These are phyloP conservation scores for Lyophyllum atratum DNA, from an alignment of 768 basidiomycete genomes.

Conservation along the genomic window DNA sequence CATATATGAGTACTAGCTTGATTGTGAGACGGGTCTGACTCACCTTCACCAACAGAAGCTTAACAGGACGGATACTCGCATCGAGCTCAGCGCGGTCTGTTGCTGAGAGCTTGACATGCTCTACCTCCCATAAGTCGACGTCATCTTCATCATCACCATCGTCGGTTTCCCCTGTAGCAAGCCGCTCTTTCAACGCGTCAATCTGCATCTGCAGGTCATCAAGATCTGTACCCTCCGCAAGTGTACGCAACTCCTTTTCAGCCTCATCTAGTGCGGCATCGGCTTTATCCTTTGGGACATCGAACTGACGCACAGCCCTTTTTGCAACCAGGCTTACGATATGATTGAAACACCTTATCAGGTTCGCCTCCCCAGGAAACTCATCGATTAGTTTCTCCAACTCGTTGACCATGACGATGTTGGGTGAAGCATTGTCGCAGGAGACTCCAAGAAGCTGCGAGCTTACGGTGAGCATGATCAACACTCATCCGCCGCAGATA, in stretches of 20 bases:
- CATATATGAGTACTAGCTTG: neutral
- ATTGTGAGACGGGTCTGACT: neutral
- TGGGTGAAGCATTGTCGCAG: constrained; percentile 36
- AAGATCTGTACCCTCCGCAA: constrained; percentile 11
- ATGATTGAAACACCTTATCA: constrained; percentile 38
- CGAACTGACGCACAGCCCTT: constrained; percentile 31
- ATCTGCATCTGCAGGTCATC: constrained; percentile 15
- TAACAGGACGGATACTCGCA: constrained; percentile 20
- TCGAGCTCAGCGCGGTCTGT: constrained; percentile 15
- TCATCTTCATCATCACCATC: constrained; percentile 18
- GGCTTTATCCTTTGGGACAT: constrained; percentile 21
- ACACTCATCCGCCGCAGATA: neutral
- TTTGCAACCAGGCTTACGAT: constrained; percentile 39
- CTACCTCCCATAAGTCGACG: constrained; percentile 33
- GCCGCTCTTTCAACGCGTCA: constrained; percentile 9
- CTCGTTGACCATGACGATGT: constrained; percentile 33
- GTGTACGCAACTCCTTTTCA: constrained; percentile 5
- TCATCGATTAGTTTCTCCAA: constrained; percentile 20
- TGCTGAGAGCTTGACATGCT: constrained; percentile 5
- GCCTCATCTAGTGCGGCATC: constrained; percentile 11
- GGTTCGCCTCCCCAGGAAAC: constrained; percentile 26
- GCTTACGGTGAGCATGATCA: neutral
- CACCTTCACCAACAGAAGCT: constrained; percentile 34
- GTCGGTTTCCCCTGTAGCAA: constrained; percentile 14
- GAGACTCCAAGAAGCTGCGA: constrained; percentile 32